Evolutionary conservation across 1,284 basidiomycete species (phyloP).

Genomic region (Thelephora terrestris): DNA sequence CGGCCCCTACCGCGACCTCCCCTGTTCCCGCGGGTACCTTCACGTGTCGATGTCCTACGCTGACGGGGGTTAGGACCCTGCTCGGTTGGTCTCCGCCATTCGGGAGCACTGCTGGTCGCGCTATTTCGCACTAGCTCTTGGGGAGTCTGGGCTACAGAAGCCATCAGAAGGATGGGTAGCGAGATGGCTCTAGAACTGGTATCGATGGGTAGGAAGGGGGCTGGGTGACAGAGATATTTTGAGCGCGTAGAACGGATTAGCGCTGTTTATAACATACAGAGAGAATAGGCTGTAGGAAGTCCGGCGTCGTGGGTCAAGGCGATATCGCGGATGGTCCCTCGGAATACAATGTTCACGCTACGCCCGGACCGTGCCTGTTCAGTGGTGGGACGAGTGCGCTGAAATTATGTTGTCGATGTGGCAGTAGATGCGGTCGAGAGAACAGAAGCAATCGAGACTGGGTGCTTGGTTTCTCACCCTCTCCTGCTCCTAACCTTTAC

Average conservation of each 20-base stretch:
- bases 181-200: not conserved
- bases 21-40: slow-evolving; percentile 21
- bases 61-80: slow-evolving; percentile 25
- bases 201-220: not conserved
- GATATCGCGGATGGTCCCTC: no score
- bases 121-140: slow-evolving; percentile 11
- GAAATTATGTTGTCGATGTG: no score
- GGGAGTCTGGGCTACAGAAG: not conserved
- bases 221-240: not conserved
- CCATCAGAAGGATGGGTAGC: not conserved
- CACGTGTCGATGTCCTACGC: not conserved
- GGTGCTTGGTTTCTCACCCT: no score
- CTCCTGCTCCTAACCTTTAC: no score
- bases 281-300: not conserved
- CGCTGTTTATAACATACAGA: not conserved
- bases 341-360: no score
- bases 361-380: no score
- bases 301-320: not conserved
- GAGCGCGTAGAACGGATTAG: not conserved
- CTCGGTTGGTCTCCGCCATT: slow-evolving; percentile 38
- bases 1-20: slow-evolving; percentile 28
- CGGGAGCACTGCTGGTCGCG: slow-evolving; percentile 16
- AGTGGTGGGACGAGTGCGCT: no score
- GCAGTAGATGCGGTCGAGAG: no score
- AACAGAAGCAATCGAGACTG: no score